Conservation (phyloP, 768 basidiomycete genomes). For the Dioszegia crocea region DNA sequence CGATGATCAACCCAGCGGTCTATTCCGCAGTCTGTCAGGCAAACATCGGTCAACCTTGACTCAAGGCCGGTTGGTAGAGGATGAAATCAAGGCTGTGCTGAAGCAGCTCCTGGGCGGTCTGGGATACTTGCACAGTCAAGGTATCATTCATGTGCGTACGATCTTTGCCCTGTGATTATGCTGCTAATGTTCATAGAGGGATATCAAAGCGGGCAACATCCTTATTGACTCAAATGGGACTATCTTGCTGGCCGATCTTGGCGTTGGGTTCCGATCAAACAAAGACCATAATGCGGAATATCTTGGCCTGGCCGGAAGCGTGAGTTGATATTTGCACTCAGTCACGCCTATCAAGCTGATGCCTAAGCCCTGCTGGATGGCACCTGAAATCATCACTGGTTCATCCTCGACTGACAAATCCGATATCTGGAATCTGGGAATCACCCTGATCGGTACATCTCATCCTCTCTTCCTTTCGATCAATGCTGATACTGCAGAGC, state of each 20-base stretch:
- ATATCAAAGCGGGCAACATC: conserved; percentile 89
- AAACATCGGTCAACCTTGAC: background rate
- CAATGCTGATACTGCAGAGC: conserved; percentile 53
- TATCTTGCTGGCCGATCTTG: conserved; percentile 84
- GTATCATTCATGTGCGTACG: conserved; percentile 29
- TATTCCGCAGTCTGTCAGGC: background rate
- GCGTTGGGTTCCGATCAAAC: conserved; percentile 68
- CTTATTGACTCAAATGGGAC: conserved; percentile 65
- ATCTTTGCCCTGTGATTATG: conserved; percentile 56
- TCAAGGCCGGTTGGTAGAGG: conserved; percentile 69
- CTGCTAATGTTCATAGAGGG: conserved; percentile 79
- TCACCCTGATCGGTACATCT: conserved; percentile 67
- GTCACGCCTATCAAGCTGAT: background rate
- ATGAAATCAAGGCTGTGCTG: conserved; percentile 77
- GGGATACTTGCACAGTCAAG: conserved; percentile 22
- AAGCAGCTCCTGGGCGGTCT: conserved; percentile 75
- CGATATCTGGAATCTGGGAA: conserved; percentile 95
- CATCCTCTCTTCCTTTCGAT: background rate
- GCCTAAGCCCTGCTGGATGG: conserved; percentile 86
- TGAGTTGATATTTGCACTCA: background rate
- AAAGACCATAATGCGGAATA: background rate
- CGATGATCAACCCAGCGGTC: conserved; percentile 60
- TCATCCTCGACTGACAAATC: conserved; percentile 71
- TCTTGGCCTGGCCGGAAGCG: background rate
- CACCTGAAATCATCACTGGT: conserved; percentile 84